phyloP scores from a whole-genome alignment of 1,284 basidiomycete genomes.

The Sporisorium graminicola region DNA sequence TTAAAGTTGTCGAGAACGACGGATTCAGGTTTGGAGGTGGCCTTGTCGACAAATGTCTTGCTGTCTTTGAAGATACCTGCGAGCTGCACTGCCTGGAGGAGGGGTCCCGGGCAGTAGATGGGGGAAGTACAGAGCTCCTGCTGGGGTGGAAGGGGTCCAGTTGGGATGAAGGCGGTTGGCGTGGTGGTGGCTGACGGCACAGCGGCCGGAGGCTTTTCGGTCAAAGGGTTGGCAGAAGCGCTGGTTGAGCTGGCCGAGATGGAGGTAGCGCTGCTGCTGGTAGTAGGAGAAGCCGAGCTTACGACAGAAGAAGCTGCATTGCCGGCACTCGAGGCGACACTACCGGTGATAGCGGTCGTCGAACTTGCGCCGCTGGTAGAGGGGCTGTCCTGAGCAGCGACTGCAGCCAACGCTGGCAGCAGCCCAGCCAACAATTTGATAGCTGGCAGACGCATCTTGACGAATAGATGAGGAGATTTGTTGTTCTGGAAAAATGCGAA shows the following conservation, averaged over 20 bases:
- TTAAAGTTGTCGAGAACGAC: conserved; percentile 80
- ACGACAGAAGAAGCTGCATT: conserved; percentile 20
- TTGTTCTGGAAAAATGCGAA: not conserved
- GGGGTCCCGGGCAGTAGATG: conserved; percentile 65
- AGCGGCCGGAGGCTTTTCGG: conserved; percentile 43
- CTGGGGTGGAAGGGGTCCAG: conserved; percentile 27
- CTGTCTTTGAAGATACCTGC: conserved; percentile 82
- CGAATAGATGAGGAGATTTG: not conserved
- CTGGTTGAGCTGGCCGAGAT: conserved; percentile 14
- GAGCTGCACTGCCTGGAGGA: conserved; percentile 78
- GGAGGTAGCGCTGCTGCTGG: conserved; percentile 6
- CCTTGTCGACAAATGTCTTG: conserved; percentile 88
- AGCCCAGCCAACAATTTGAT: conserved; percentile 31
- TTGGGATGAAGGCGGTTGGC: conserved; percentile 36
- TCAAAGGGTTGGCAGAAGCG: conserved; percentile 34
- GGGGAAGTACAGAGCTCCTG: conserved; percentile 55
- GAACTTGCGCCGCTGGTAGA: not conserved
- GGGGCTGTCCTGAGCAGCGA: conserved; percentile 33
- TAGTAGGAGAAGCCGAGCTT: conserved; percentile 23
- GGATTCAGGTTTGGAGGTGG: conserved; percentile 70
- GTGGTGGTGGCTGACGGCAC: conserved; percentile 38
- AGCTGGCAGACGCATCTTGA: conserved; percentile 32
- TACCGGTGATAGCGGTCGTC: conserved; percentile 6
- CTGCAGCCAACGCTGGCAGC: conserved; percentile 35
- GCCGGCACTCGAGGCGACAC: conserved; percentile 7